Percentiles rank a stretch among this genome's conserved stretches.
These are phyloP conservation scores for Hypomontagnella submonticulosa DNA, from an alignment of 495 filamentous ascomycete genomes.

Conservation along the genomic window DNA sequence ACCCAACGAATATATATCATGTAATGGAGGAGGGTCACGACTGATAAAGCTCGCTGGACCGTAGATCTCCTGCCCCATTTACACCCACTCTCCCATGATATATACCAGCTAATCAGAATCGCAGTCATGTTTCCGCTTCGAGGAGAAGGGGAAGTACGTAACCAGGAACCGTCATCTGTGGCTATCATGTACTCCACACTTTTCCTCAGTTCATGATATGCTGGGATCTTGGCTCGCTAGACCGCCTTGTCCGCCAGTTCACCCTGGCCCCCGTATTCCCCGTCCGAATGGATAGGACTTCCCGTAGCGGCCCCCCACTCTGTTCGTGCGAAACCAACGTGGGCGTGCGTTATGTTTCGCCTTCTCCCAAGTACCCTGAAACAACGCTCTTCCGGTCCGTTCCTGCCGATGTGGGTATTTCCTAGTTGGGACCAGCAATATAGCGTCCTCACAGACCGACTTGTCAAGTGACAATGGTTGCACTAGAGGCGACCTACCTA, in stretches of 20 bases:
- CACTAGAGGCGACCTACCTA: constrained; percentile 29
- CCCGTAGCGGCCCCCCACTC: constrained; percentile 43
- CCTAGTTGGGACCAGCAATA: constrained; percentile 43
- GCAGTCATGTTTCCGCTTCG: constrained; percentile 28
- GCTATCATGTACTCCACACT: constrained; percentile 41
- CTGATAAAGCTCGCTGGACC: constrained; percentile 19
- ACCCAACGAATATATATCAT: constrained; percentile 27
- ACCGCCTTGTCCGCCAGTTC: constrained; percentile 40
- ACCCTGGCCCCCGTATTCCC: constrained; percentile 33
- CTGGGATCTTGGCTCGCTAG: constrained; percentile 41
- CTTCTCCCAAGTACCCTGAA: constrained; percentile 38
- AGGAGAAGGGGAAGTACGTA: constrained; percentile 22
- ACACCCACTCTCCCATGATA: constrained; percentile 33
- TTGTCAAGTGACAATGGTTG: constrained; percentile 51
- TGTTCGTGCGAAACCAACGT: constrained; percentile 35
- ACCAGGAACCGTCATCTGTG: constrained; percentile 24
- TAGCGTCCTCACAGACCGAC: constrained; percentile 27
- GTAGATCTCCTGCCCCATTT: constrained; percentile 24
- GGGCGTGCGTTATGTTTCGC: constrained; percentile 31
- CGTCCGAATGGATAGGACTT: constrained; percentile 42
- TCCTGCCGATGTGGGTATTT: constrained; percentile 57
- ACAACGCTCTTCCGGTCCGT: constrained; percentile 58
- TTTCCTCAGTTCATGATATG: constrained; percentile 30
- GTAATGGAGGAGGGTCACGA: constrained; percentile 35
- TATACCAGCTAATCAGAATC: constrained; percentile 39